These are phyloP conservation scores for Parasarocladium wereldwijsianum DNA, from an alignment of 2,329 filamentous ascomycete genomes.

Conservation along the genomic window DNA sequence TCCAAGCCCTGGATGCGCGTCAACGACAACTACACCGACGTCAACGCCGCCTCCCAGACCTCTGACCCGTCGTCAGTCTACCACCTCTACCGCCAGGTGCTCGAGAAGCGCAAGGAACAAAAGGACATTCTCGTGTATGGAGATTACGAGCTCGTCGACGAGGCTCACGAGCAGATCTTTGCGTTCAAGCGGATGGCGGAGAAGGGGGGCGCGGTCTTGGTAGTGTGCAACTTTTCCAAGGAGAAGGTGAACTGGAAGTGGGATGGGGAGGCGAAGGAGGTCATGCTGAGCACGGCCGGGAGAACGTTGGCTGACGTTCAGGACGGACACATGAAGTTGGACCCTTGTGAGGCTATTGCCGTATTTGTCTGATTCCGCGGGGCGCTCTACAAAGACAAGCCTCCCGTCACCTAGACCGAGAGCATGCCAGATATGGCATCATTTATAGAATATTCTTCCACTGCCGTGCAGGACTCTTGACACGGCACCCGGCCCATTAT, in stretches of 20 bases:
- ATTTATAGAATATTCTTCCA: no score
- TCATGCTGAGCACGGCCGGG: slow-evolving; percentile 18
- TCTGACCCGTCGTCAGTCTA: slow-evolving; percentile 35
- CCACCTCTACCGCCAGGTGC: slow-evolving; percentile 44
- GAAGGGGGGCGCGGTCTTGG: slow-evolving; percentile 17
- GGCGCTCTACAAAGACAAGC: slow-evolving; percentile 8
- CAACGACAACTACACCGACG: slow-evolving; percentile 43
- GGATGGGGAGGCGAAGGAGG: slow-evolving; percentile 14
- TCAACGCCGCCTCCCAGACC: slow-evolving; percentile 47
- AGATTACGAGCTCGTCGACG: slow-evolving; percentile 25
- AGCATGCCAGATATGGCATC: no score
- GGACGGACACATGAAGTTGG: slow-evolving; percentile 14
- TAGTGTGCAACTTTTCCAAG: slow-evolving; percentile 23
- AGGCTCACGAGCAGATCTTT: slow-evolving; percentile 20
- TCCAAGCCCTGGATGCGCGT: slow-evolving; percentile 55
- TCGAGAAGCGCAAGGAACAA: slow-evolving; percentile 44
- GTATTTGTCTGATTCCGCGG: slow-evolving; percentile 16
- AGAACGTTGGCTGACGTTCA: slow-evolving; percentile 15
- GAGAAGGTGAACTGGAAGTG: slow-evolving; percentile 17
- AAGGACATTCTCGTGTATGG: slow-evolving; percentile 55
- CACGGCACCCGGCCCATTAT: no score
- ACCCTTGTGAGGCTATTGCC: slow-evolving; percentile 21
- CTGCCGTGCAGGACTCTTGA: no score
- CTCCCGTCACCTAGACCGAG: no score
- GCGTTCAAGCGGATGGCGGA: slow-evolving; percentile 21